Evolutionary conservation across 495 filamentous ascomycete species (phyloP).

Genomic region (Talaromyces stipitatus): DNA sequence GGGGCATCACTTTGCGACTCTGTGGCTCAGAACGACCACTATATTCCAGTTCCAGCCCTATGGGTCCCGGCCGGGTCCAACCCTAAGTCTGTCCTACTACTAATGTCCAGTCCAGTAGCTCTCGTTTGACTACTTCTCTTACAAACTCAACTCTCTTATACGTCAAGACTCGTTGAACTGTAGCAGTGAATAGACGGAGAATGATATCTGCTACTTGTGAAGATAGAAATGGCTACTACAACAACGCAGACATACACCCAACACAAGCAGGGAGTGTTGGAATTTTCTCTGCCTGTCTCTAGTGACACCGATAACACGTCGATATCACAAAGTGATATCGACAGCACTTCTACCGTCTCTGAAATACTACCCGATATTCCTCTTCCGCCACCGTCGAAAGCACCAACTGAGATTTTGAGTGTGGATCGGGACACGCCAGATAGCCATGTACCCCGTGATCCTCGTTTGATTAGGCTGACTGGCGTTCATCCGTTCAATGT

Average conservation of each 20-base stretch:
- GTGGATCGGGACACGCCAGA: conserved; percentile 81
- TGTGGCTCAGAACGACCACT: background rate
- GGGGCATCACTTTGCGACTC: background rate
- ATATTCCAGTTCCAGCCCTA: background rate
- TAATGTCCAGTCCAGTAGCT: background rate
- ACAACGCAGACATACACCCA: background rate
- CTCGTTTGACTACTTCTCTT: background rate
- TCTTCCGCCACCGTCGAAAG: conserved; percentile 61
- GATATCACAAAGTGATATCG: background rate
- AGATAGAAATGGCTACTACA: background rate
- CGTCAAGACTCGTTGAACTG: background rate
- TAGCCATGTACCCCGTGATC: conserved; percentile 76
- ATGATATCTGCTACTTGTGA: background rate
- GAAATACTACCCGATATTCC: conserved; percentile 41
- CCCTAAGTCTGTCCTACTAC: too few relatives aligned
- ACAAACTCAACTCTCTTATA: background rate
- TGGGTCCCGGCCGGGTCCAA: background rate
- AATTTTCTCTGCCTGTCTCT: conserved; percentile 4
- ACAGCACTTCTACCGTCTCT: background rate
- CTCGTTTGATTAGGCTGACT: conserved; percentile 79
- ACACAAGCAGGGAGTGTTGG: conserved; percentile 7
- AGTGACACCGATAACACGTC: background rate
- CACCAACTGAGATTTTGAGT: conserved; percentile 56
- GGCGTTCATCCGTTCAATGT: conserved; percentile 93
- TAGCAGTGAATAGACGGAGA: background rate